Evolutionary conservation across 768 basidiomycete genomes (phyloP).

Genomic region (Cyclocybe aegerita): DNA sequence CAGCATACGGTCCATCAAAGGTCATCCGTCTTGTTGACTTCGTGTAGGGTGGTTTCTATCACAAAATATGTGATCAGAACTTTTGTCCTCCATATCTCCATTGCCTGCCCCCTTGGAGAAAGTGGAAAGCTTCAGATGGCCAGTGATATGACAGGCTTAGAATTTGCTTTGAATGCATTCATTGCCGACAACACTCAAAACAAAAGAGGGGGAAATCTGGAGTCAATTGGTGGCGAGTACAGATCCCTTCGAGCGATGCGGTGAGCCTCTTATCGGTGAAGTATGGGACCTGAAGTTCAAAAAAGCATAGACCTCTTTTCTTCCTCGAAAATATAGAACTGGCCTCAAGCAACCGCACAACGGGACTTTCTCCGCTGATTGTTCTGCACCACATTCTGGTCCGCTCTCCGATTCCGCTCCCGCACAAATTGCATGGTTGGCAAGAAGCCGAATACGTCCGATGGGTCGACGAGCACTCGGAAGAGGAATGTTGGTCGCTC

Average conservation of each 20-base stretch:
- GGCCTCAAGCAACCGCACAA: conserved; percentile 62
- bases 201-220: conserved; percentile 66
- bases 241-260: conserved; percentile 81
- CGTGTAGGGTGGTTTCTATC: conserved; percentile 57
- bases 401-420: conserved; percentile 80
- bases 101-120: conserved; percentile 89
- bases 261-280: conserved; percentile 38
- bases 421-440: conserved; percentile 91
- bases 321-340: conserved; percentile 83
- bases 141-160: conserved; percentile 94
- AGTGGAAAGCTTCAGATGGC: conserved; percentile 92
- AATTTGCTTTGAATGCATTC: conserved; percentile 87
- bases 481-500: conserved; percentile 76
- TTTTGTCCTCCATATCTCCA: conserved; percentile 93
- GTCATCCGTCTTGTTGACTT: not conserved
- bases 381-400: conserved; percentile 93
- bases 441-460: conserved; percentile 94
- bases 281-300: not conserved
- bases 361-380: conserved; percentile 81
- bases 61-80: conserved; percentile 79
- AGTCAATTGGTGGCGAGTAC: conserved; percentile 85
- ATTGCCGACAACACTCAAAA: conserved; percentile 55
- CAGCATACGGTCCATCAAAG: conserved; percentile 9
- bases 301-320: conserved; percentile 64
- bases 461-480: conserved; percentile 91